Evolutionary conservation across 768 basidiomycete genomes (phyloP), one percentile per base, ranked within the genome.

Genomic region (Pisolithus albus): DNA sequence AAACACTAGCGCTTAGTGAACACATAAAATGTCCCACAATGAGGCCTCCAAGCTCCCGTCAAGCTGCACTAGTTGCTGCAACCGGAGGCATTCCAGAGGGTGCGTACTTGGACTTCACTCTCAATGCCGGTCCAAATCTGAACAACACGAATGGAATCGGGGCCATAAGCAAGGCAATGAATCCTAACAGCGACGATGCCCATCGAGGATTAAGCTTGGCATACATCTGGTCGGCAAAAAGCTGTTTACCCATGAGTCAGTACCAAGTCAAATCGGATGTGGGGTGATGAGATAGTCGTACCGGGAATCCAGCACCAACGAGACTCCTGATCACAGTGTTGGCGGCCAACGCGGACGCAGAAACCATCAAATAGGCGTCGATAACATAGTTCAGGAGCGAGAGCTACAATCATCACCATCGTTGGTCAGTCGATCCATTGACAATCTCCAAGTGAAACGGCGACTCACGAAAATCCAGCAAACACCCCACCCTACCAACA

Each of bases 141-240:
- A 65, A 55, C 7, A 80, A 62, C 28, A 78, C 55, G 44, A 80
- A 73, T 8, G 79, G 79, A 30, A 76, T 77, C 0, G 82, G 82
- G 3, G 75, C 65, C 75, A 83, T 69, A 7, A 62, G 51, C 15
- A 80, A 57, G 1, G 82, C 78, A 38, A 81, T 58, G 53, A 74
- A 74, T 0, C 78, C 82, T 3, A 83, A 59, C 9, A 84, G 54
- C 9, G 82, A 73, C 7, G 82, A 82, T 21, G 82, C 81, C 82
- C 80, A 83, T 39, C 67, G 67, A 1, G 81, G 71, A 46, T 74
- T 73, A 4, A 84, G 67, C 16, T 62, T 64, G 1, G 63, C 57
- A 52, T 78, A 83, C 78, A 83, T 78, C 54, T 79, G 71, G n/a
- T 70, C 65, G 2, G 76, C 76, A 57, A 83, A 83, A 34, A 83